These are phyloP conservation scores for Aspergillus ibericus DNA, from an alignment of 2,329 filamentous ascomycete genomes.

Conservation along the genomic window DNA sequence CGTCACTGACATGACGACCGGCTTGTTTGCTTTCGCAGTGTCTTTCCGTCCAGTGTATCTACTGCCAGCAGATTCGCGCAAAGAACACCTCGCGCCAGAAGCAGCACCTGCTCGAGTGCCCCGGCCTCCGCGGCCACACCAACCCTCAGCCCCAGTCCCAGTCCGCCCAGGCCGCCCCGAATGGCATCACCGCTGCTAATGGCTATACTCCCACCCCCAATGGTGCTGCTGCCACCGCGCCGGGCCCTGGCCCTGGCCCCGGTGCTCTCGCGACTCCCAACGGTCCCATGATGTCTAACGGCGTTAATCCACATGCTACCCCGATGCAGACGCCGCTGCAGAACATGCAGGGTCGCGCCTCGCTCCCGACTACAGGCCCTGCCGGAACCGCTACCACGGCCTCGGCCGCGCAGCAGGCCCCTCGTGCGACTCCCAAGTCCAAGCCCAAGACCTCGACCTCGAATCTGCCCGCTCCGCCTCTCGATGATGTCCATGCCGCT, in stretches of 20 bases:
- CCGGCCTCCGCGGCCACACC: constrained; percentile 48
- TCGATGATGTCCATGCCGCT: constrained; percentile 51
- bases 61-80: constrained; percentile 54
- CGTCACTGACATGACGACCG: constrained; percentile 38
- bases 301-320: constrained; percentile 45
- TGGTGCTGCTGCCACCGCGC: constrained; percentile 34
- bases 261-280: constrained; percentile 43
- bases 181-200: constrained; percentile 43
- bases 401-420: constrained; percentile 32
- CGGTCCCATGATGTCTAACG: constrained; percentile 46
- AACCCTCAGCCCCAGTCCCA: constrained; percentile 45
- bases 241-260: constrained; percentile 33
- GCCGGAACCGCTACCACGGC: constrained; percentile 32
- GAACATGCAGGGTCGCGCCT: constrained; percentile 40
- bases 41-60: constrained; percentile 55
- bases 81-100: constrained; percentile 56
- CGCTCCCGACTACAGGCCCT: constrained; percentile 41
- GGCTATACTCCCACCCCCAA: constrained; percentile 46
- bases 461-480: constrained; percentile 47
- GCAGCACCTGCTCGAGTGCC: constrained; percentile 53
- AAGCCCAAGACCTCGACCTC: constrained; percentile 40
- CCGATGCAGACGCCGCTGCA: constrained; percentile 46
- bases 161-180: constrained; percentile 38
- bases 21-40: constrained; percentile 37
- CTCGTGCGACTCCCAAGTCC: constrained; percentile 40